Conservation (phyloP, 2,329 filamentous ascomycete species). For the Arthrobotrys sphaeroides region DNA sequence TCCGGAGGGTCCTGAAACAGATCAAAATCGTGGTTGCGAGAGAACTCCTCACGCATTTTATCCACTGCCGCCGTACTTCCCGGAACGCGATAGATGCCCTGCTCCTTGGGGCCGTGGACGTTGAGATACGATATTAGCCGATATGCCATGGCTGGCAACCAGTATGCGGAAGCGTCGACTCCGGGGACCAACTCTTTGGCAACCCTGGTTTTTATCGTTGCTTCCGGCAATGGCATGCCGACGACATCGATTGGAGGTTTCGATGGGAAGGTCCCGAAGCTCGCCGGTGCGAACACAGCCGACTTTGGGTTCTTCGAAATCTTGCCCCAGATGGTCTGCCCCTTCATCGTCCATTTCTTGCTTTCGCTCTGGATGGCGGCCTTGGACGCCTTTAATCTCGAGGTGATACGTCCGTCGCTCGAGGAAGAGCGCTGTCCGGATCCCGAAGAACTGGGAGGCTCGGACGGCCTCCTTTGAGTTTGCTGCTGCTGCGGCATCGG, state of each 20-base stretch:
- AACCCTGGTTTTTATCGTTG: conserved; percentile 56
- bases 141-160: conserved; percentile 58
- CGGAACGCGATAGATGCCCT: conserved; percentile 58
- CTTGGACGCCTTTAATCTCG: conserved; percentile 52
- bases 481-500: conserved; percentile 22
- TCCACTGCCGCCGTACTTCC: conserved; percentile 58
- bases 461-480: conserved; percentile 27
- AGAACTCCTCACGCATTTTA: conserved; percentile 58
- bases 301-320: conserved; percentile 52
- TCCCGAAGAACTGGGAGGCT: conserved; percentile 31
- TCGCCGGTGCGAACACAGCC: conserved; percentile 39
- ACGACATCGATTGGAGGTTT: conserved; percentile 56
- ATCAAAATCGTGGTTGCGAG: conserved; percentile 57
- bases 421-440: conserved; percentile 42
- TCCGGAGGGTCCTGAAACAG: conserved; percentile 58
- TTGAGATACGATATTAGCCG: conserved; percentile 58
- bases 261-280: conserved; percentile 40
- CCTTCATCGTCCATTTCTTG: conserved; percentile 42
- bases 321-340: conserved; percentile 49
- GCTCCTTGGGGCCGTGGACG: conserved; percentile 57
- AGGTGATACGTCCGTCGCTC: conserved; percentile 43
- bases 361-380: conserved; percentile 26
- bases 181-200: conserved; percentile 56
- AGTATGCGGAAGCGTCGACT: conserved; percentile 57
- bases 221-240: conserved; percentile 57